Evolutionary conservation across 345 rosid species (phyloP).

Genomic region (Carallia pectinifolia): DNA sequence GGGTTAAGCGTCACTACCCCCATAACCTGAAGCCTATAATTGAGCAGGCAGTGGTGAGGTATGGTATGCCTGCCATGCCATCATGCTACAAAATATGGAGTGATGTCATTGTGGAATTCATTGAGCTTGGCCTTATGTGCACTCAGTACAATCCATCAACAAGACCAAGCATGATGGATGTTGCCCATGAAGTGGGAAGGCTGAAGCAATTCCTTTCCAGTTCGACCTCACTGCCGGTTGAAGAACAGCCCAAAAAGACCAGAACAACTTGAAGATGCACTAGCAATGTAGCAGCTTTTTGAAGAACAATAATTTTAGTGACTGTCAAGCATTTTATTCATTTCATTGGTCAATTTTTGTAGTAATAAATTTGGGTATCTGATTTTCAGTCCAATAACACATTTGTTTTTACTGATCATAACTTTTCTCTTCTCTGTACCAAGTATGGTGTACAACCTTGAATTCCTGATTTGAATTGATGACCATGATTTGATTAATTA

Average conservation of each 20-base stretch:
- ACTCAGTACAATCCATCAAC: conserved; percentile 68
- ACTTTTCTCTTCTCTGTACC: too few relatives aligned
- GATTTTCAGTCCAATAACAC: neutral
- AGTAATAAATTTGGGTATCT: neutral
- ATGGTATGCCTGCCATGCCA: conserved; percentile 36
- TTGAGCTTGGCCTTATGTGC: conserved; percentile 82
- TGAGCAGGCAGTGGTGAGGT: conserved; percentile 51
- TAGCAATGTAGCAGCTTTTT: neutral
- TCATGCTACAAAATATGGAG: conserved; percentile 35
- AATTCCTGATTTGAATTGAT: too few relatives aligned
- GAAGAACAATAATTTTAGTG: neutral
- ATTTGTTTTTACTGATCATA: too few relatives aligned
- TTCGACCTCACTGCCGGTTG: conserved; percentile 33
- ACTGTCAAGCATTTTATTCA: conserved; percentile 15
- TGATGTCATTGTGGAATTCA: conserved; percentile 65
- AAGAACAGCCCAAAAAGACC: conserved; percentile 29
- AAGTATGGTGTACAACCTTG: too few relatives aligned
- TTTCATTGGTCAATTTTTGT: conserved; percentile 10
- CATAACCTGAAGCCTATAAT: conserved; percentile 55
- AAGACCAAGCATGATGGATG: conserved; percentile 84
- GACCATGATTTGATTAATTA: neutral
- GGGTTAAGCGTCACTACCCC: conserved; percentile 72
- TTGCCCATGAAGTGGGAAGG: conserved; percentile 67
- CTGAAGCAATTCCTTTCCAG: conserved; percentile 62
- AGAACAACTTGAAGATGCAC: conserved; percentile 4